phyloP scores from a whole-genome alignment of 2,329 filamentous ascomycete species.

The Berkeleyomyces rouxiae region DNA sequence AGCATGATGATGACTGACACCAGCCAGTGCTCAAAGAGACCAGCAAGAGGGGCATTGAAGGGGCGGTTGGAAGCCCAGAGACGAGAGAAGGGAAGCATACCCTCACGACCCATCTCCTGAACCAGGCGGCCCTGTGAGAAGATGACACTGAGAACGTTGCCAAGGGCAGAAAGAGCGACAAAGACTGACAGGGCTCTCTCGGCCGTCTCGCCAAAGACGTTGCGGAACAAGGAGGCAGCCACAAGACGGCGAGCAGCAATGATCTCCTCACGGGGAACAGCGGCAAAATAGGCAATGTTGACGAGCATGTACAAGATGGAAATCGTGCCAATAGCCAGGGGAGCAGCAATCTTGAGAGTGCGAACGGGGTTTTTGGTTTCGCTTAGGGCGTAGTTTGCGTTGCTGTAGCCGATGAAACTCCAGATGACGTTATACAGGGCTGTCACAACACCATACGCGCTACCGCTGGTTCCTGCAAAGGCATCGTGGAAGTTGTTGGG shows the following conservation, averaged over 20 bases:
- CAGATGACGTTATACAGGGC: constrained; percentile 58
- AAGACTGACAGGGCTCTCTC: constrained; percentile 47
- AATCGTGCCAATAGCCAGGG: constrained; percentile 40
- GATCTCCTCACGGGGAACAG: constrained; percentile 36
- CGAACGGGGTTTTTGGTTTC: constrained; percentile 49
- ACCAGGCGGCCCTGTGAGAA: constrained; percentile 52
- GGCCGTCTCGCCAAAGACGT: constrained; percentile 35
- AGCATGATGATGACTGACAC: constrained; percentile 50
- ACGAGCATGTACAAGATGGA: constrained; percentile 48
- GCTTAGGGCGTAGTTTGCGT: constrained; percentile 48
- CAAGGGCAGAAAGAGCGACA: constrained; percentile 50
- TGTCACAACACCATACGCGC: constrained; percentile 50
- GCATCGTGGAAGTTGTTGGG: constrained; percentile 46
- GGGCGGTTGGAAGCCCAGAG: constrained; percentile 49
- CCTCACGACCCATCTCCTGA: constrained; percentile 49
- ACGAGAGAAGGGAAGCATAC: constrained; percentile 44
- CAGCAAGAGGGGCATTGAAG: constrained; percentile 44
- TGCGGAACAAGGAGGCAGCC: constrained; percentile 38
- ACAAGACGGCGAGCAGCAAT: constrained; percentile 33
- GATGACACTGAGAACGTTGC: constrained; percentile 50
- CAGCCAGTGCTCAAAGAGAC: constrained; percentile 46
- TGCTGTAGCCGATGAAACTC: constrained; percentile 52
- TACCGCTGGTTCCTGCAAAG: constrained; percentile 49
- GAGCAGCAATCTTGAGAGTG: constrained; percentile 49
- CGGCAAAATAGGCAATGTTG: constrained; percentile 52